These are phyloP conservation scores for Termitomyces sp. DNA, from an alignment of 768 basidiomycete species.

Conservation along the genomic window DNA sequence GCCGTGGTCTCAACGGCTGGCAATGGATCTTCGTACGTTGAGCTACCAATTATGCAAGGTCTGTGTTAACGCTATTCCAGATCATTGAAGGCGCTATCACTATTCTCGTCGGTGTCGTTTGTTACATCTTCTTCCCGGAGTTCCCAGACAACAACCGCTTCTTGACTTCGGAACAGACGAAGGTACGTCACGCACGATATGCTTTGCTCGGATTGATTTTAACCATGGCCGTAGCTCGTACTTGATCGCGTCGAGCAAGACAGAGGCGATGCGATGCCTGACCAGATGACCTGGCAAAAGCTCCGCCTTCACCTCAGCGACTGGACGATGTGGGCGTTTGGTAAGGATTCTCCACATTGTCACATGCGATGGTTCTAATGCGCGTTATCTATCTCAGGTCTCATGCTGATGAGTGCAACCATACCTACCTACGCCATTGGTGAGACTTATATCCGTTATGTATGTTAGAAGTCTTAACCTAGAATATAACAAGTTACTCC, in stretches of 20 bases:
- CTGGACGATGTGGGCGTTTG: slow-evolving; percentile 31
- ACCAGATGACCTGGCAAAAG: slow-evolving; percentile 23
- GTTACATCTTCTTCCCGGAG: slow-evolving; percentile 19
- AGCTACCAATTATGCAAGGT: not conserved
- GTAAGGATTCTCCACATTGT: slow-evolving; percentile 13
- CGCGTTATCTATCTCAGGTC: slow-evolving; percentile 12
- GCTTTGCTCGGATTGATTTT: slow-evolving; percentile 11
- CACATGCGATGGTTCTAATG: not conserved
- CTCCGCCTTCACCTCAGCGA: slow-evolving; percentile 28
- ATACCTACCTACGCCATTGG: slow-evolving; percentile 32
- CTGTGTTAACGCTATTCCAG: slow-evolving; percentile 11
- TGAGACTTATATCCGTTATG: not conserved
- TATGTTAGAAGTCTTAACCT: too few relatives aligned
- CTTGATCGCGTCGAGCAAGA: slow-evolving; percentile 30
- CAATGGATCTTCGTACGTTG: slow-evolving; percentile 22
- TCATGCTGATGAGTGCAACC: slow-evolving; percentile 32
- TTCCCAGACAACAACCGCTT: slow-evolving; percentile 26
- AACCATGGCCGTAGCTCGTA: slow-evolving; percentile 2
- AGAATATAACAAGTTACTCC: too few relatives aligned
- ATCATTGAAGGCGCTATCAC: slow-evolving; percentile 22
- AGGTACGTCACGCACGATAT: slow-evolving; percentile 10
- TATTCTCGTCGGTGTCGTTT: slow-evolving; percentile 16
- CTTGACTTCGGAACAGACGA: slow-evolving; percentile 28
- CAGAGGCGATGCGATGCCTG: slow-evolving; percentile 30
- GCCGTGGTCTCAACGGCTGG: slow-evolving; percentile 16